These are phyloP conservation scores for Naganishia randhawae DNA, from an alignment of 768 basidiomycete genomes.

Conservation along the genomic window DNA sequence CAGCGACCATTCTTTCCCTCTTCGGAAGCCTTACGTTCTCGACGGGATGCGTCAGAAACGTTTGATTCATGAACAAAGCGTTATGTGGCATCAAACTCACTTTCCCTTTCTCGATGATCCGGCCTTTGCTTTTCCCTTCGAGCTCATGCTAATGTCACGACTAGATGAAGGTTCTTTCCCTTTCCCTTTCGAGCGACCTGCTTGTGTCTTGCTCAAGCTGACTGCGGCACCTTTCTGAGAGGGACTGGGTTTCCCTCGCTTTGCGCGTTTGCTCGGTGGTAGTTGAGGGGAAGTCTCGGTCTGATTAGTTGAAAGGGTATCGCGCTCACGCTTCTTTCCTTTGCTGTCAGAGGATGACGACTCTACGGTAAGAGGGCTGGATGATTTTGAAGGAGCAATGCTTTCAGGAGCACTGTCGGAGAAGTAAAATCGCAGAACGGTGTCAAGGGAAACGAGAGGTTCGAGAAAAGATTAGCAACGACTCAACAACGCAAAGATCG, in stretches of 20 bases:
- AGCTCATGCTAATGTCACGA: slow-evolving; percentile 70
- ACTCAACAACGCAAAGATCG: not conserved
- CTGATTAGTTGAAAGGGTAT: slow-evolving; percentile 66
- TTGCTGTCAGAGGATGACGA: slow-evolving; percentile 58
- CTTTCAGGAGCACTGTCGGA: not conserved
- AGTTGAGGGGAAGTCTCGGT: slow-evolving; percentile 23
- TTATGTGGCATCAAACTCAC: slow-evolving; percentile 20
- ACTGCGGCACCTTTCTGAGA: not conserved
- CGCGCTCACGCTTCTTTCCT: slow-evolving; percentile 86
- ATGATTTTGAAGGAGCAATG: not conserved
- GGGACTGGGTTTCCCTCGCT: slow-evolving; percentile 3
- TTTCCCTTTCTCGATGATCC: slow-evolving; percentile 24
- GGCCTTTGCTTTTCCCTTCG: slow-evolving; percentile 56
- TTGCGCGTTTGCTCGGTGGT: slow-evolving; percentile 9
- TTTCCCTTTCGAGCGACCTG: slow-evolving; percentile 61
- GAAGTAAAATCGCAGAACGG: not conserved
- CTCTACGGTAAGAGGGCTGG: slow-evolving; percentile 5
- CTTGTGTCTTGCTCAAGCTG: slow-evolving; percentile 28
- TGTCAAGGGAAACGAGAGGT: not conserved
- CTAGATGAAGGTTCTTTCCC: slow-evolving; percentile 52
- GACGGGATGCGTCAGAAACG: not conserved
- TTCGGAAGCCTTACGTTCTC: slow-evolving; percentile 58
- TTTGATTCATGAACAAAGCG: not conserved
- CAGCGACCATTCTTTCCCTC: slow-evolving; percentile 41
- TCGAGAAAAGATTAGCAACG: not conserved